Evolutionary conservation across 1,284 basidiomycete species (phyloP).

Genomic region (Earliella scabrosa): DNA sequence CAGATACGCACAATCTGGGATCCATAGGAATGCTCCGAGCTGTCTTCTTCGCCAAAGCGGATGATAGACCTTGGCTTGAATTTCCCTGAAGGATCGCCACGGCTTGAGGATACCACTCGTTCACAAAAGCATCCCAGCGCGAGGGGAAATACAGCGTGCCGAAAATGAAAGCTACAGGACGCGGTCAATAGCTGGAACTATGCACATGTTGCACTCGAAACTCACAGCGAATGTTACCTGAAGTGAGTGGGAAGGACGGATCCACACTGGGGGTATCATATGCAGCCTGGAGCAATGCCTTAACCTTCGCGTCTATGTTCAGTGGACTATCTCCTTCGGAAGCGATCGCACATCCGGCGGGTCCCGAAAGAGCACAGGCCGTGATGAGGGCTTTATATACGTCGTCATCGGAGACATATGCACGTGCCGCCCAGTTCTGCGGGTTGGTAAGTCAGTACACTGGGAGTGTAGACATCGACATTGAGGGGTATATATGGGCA

Average conservation of each 20-base stretch:
- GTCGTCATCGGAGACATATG: conserved; percentile 2
- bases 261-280: conserved; percentile 8
- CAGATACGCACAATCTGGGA: too few species aligned
- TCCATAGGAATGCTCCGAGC: not conserved
- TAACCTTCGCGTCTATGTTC: conserved; percentile 10
- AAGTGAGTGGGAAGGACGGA: conserved; percentile 8
- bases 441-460: too few species aligned
- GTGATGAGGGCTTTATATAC: conserved; percentile 17
- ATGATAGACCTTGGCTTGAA: too few species aligned
- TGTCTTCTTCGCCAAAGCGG: not conserved
- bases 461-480: too few species aligned
- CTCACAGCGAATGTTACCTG: conserved; percentile 12
- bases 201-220: not conserved
- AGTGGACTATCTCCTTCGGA: not conserved
- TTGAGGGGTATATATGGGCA: not conserved
- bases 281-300: conserved; percentile 8
- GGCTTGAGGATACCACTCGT: too few species aligned
- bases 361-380: conserved; percentile 21
- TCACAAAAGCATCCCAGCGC: not conserved
- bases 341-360: conserved; percentile 10
- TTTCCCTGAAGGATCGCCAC: too few species aligned
- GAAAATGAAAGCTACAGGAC: not conserved
- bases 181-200: not conserved
- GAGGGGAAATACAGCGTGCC: conserved; percentile 2
- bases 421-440: not conserved